Evolutionary conservation across 2,329 filamentous ascomycete species (phyloP).

Genomic region (Diplodia seriata): DNA sequence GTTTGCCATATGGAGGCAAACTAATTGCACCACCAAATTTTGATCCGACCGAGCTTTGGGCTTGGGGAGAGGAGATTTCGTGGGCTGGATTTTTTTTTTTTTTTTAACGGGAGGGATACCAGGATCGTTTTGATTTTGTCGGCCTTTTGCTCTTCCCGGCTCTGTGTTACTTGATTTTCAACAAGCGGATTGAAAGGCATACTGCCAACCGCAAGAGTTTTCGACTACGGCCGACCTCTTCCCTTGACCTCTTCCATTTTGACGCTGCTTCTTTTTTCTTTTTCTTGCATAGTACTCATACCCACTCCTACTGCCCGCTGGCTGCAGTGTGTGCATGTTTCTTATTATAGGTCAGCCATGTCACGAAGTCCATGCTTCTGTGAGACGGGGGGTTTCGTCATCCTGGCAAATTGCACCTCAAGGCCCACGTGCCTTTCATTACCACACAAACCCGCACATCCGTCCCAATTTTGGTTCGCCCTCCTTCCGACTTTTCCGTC

Average conservation of each 20-base stretch:
- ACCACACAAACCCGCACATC: constrained; percentile 1
- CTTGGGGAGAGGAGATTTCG: not conserved
- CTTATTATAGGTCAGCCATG: constrained; percentile 30
- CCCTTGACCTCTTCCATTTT: not conserved
- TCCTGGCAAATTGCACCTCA: constrained; percentile 16
- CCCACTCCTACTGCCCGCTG: constrained; percentile 14
- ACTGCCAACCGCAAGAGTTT: constrained; percentile 17
- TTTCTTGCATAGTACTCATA: constrained; percentile 25
- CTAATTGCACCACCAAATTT: constrained; percentile 17
- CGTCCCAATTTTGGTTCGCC: not conserved
- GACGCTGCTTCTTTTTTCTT: constrained; percentile 6
- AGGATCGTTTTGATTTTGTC: constrained; percentile 17
- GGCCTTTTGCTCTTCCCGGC: constrained; percentile 21
- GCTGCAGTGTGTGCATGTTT: constrained; percentile 27
- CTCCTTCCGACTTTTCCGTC: not conserved
- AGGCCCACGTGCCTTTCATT: constrained; percentile 28
- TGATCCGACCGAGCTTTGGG: constrained; percentile 17
- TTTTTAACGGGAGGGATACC: constrained; percentile 25
- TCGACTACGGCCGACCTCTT: constrained; percentile 11
- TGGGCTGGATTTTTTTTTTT: constrained; percentile 7
- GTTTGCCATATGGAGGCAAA: constrained; percentile 24
- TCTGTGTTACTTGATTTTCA: constrained; percentile 23
- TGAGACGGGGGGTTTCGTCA: constrained; percentile 18
- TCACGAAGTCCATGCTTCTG: constrained; percentile 27
- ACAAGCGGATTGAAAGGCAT: constrained; percentile 6